Evolutionary conservation across 2,329 filamentous ascomycete genomes (phyloP), one percentile per base, ranked within the genome.

Genomic region (Dactylellina parvicollis): DNA sequence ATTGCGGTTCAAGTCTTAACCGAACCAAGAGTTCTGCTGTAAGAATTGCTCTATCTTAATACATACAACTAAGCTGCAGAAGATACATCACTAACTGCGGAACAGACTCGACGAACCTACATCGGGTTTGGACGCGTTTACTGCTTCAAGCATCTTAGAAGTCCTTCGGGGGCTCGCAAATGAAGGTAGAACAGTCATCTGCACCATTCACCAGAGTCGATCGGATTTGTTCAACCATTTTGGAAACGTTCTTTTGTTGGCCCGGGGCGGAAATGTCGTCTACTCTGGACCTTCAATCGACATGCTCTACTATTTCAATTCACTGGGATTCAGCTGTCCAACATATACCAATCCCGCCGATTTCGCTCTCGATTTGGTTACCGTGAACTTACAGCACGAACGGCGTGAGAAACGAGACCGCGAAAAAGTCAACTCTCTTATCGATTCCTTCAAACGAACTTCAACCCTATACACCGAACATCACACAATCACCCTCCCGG

Each of bases 1-100:
- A 92, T 93, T 73, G 90, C 90, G 0, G 87, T 92, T 0, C 90
- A 93, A 76, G 88, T 92, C 4, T 83, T 93, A 9, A 92, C 89
- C 0, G 89, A 92, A 70, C 90, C 90, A 0, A 86, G 87, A 1
- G 85, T 93, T 1, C 81, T 93, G 0, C 82, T 93, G 0, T 64
- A 18, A 64, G 59, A 54, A 12, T 32, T 22, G 7, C 5, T 7
- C 12, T 8, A 18, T 50, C 26, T 32, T 28, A 22, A 47, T 36
- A 26, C 14, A 18, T 12, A 30, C 3, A 18, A 14, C 20, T 38
- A 20, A 50, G 26, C 4, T 30, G 16, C n/a, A 12, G 16, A 28
- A 3, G 32, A 34, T 44, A 20, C 24, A 12, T 44, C 38, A 9
- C 59, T 16, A 26, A 49, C 34, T 9, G 4, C 10, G n/a, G 12